Evolutionary conservation across 2,329 filamentous ascomycete species (phyloP), one percentile per base, ranked within the genome.

Genomic region (Venturia aucupariae): DNA sequence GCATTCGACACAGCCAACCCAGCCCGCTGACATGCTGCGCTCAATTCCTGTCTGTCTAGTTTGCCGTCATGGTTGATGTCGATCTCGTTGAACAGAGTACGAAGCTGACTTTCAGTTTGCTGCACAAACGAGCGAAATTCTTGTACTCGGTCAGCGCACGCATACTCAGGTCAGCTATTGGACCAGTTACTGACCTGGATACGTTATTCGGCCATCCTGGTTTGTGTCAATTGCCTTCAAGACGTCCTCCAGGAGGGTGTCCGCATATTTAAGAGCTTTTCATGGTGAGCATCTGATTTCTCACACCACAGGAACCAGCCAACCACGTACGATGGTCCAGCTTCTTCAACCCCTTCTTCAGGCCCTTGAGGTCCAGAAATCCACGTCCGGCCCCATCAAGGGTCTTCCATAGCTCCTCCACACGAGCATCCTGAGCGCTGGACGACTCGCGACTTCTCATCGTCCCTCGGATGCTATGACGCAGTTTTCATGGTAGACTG

Each of bases 101-200:
- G 87, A 15, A 99, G 84, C 75, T 97, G 88, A 66, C 84, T 84
- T 76, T 99, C 94, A 51, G 94, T 92, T 66, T 90, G 84, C 71
- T 92, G 85, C 72, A 97, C 91, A 72, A 97, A 97, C 51, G 81
- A 82, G 68, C 87, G 88, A 73, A 99, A 99, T 79, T 99, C 94
- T 94, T 60, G 59, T 60, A 72, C 82, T 22, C 73, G 81, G 38
- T 35, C 54, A 61, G 55, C 35, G 19, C 30, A 48, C 35, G 19
- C 30, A 48, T n/a, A 51, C 51, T 15, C 15, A 27, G 3, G 59
- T 42, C 59, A 60, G 17, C 39, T 22, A 35, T n/a, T n/a, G 17
- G 51, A 7, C 30, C 30, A 30, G 3, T 38, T 17, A 67, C 75
- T 71, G 60, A 94, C 91, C 91, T 78, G 92, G 84, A 74, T 90